Evolutionary conservation across 192 early-diverging fungal genomes (phyloP).

Genomic region (Phlyctochytrium arcticum): DNA sequence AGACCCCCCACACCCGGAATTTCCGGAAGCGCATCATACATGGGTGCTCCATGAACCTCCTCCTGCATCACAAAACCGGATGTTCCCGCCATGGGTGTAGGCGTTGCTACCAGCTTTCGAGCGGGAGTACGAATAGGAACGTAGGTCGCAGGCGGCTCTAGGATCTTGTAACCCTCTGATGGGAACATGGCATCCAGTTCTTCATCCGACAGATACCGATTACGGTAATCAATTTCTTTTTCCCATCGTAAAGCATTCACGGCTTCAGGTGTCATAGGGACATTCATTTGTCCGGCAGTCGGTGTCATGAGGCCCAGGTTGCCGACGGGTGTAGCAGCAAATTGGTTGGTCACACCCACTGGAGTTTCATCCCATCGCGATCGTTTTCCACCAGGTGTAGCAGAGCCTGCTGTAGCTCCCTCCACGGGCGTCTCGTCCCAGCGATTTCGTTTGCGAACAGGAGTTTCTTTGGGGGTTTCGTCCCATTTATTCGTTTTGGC

Average conservation of each 20-base stretch:
- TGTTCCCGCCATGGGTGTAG: constrained; percentile 74
- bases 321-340: constrained; percentile 77
- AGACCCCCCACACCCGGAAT: constrained; percentile 82
- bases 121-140: constrained; percentile 93
- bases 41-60: constrained; percentile 54
- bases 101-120: constrained; percentile 91
- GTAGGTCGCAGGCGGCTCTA: constrained; percentile 85
- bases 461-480: constrained; percentile 59
- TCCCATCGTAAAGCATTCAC: constrained; percentile 68
- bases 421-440: constrained; percentile 81
- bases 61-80: constrained; percentile 81
- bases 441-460: constrained; percentile 58
- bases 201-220: constrained; percentile 82
- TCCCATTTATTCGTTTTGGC: constrained; percentile 58
- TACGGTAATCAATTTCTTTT: constrained; percentile 81
- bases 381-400: constrained; percentile 63
- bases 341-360: constrained; percentile 52
- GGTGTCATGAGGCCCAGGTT: constrained; percentile 75
- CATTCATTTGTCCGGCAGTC: constrained; percentile 54
- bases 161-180: constrained; percentile 79
- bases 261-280: constrained; percentile 82
- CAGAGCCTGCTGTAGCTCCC: constrained; percentile 30
- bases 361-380: constrained; percentile 98
- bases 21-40: constrained; percentile 72
- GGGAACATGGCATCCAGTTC: constrained; percentile 96